Percentiles rank a stretch among this genome's conserved stretches.
Evolutionary conservation across 306 rosid species (phyloP).

Genomic region (Vigna hirtella): DNA sequence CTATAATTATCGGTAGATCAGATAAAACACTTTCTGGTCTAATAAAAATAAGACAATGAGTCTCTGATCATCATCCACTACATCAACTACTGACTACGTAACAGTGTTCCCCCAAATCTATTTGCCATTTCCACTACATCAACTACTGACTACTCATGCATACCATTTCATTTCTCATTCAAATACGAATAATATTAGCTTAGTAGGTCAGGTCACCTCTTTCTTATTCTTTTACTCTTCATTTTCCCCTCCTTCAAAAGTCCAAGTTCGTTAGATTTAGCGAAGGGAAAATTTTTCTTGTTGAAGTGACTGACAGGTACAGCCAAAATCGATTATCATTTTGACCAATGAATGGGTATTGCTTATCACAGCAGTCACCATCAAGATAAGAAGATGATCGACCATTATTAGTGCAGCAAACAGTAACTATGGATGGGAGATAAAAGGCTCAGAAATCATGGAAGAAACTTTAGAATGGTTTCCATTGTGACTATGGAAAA

Average conservation of each 20-base stretch:
- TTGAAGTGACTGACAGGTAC: slow-evolving; percentile 67
- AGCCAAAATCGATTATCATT: slow-evolving; percentile 65
- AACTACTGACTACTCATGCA: slow-evolving; percentile 4
- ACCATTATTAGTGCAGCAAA: slow-evolving; percentile 59
- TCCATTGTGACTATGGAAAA: slow-evolving; percentile 63
- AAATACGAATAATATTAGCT: not conserved
- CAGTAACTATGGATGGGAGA: slow-evolving; percentile 51
- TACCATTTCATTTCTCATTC: slow-evolving; percentile 22
- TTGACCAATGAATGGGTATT: slow-evolving; percentile 63
- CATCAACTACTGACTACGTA: not conserved
- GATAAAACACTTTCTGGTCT: not conserved
- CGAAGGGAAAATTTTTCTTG: slow-evolving; percentile 18
- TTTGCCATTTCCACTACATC: too few species aligned
- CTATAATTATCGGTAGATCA: not conserved
- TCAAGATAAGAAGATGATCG: slow-evolving; percentile 68
- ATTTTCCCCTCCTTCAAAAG: slow-evolving; percentile 10
- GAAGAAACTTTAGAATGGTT: slow-evolving; percentile 46
- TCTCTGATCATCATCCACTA: slow-evolving; percentile 27
- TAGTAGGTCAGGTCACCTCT: not conserved
- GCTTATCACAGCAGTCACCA: slow-evolving; percentile 65
- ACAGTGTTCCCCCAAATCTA: not conserved
- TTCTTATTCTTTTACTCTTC: not conserved
- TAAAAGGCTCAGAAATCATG: slow-evolving; percentile 56
- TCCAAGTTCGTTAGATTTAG: slow-evolving; percentile 48
- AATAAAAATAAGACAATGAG: slow-evolving; percentile 10